A percentile compares a stretch with the other conserved stretches of the same genome.
Evolutionary conservation across 768 basidiomycete genomes (phyloP).

Genomic region (Xerocomus potaroensis): DNA sequence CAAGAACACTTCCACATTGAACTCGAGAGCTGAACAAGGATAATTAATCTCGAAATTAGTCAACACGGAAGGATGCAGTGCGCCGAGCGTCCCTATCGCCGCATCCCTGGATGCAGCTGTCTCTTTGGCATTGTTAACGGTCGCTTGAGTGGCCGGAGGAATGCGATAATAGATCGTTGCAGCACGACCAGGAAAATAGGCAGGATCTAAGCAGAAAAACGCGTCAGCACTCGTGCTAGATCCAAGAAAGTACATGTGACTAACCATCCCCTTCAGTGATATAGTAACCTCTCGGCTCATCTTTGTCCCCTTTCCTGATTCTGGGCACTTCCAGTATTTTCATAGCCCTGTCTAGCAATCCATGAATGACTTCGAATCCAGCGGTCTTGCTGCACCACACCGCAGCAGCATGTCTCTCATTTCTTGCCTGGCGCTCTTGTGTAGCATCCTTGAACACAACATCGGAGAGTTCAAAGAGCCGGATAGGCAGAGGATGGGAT

Average conservation of each 20-base stretch:
- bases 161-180: conserved; percentile 92
- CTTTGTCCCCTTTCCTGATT: conserved; percentile 53
- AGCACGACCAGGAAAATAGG: conserved; percentile 93
- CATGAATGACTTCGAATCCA: conserved; percentile 95
- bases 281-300: conserved; percentile 79
- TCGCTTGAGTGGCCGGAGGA: conserved; percentile 30
- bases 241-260: conserved; percentile 23
- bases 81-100: conserved; percentile 84
- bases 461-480: conserved; percentile 91
- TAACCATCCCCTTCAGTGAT: conserved; percentile 81
- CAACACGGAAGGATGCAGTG: conserved; percentile 88
- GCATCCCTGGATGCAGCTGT: conserved; percentile 51
- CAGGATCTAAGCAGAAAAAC: conserved; percentile 56
- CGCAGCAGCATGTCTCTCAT: conserved; percentile 83
- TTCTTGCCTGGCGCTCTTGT: conserved; percentile 80
- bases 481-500: conserved; percentile 86
- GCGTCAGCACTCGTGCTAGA: conserved; percentile 5
- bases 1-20: conserved; percentile 93
- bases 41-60: conserved; percentile 91
- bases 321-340: conserved; percentile 90
- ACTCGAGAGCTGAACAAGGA: conserved; percentile 94
- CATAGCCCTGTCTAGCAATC: conserved; percentile 92
- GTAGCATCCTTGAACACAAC: conserved; percentile 82
- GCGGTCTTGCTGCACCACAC: conserved; percentile 97
- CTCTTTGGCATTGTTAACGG: conserved; percentile 43